Evolutionary conservation across 495 filamentous ascomycete species (phyloP), one percentile per base, ranked within the genome.

Genomic region (Aspergillus heteromorphus): DNA sequence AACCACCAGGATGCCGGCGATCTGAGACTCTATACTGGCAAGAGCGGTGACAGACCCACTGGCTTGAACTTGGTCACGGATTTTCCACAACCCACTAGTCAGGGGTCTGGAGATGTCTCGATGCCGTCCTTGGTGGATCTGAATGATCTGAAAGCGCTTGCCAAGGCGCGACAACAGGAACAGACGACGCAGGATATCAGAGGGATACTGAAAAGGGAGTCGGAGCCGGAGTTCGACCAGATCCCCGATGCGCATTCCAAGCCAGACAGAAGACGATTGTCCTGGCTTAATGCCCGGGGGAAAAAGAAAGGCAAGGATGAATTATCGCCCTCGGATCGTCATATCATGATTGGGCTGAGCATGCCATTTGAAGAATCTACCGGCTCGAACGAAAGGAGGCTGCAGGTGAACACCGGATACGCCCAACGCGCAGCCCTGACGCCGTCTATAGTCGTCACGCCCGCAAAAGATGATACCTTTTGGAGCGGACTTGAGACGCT

Each of bases 331-430:
- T 83, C 77, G 5, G 85, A 89, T 59, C 72, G 87, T 21, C 81
- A 87, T 13, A 90, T 96, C 40, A 76, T 88, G 59, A 95, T 96
- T 54, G 91, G 89, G 0, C 79, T 95, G 7, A 79, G 79, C 3
- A 79, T 93, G 27, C 85, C 88, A 10, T 77, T 77, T 6, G 76
- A 81, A 27, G 79, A 83, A 18, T 64, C 85, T 3, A 68, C 76
- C 1, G 71, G 75, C 29, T 65, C 67, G 18, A 53, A 63, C 38
- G 54, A 66, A 57, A 59, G 66, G 20, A 52, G 56, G 21, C 29
- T 54, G 63, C 62, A 62, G 54, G 54, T 59, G 47, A 57, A n/a
- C 67, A 73, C 23, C 65, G 62, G 52, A 64, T 56, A 40, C 56
- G 59, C 5, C 52, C 65, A 59, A 55, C 62, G 54, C 13, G 71